Conservation (phyloP, 225 moss, liverwort and hornwort genomes). For the Sphagnum contortum region DNA sequence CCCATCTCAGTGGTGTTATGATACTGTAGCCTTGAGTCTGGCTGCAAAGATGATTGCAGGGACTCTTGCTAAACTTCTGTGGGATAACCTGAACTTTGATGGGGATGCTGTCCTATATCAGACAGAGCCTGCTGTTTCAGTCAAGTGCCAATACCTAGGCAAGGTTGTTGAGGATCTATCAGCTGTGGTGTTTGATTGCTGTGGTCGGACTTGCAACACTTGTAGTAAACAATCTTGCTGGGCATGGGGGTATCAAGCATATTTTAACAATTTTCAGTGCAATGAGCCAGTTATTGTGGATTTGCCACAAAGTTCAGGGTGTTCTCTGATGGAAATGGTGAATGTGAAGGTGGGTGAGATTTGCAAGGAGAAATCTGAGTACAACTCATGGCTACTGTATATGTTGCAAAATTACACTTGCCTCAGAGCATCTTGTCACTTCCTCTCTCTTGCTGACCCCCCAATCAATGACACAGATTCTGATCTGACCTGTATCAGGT, state of each 20-base stretch:
- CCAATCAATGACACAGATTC: conserved; percentile 68
- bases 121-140: conserved; percentile 46
- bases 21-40: conserved; percentile 53
- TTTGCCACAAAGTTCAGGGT: conserved; percentile 54
- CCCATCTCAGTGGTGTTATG: conserved; percentile 84
- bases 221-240: conserved; percentile 74
- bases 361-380: conserved; percentile 59
- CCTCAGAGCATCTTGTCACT: conserved; percentile 91
- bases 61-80: conserved; percentile 69
- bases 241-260: conserved; percentile 75
- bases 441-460: conserved; percentile 64
- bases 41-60: conserved; percentile 82
- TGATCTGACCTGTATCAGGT: conserved; percentile 73
- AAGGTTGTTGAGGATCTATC: conserved; percentile 85
- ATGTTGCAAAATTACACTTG: conserved; percentile 65
- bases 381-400: conserved; percentile 76
- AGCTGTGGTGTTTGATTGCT: conserved; percentile 75
- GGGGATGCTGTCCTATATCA: conserved; percentile 45
- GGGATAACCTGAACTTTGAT: conserved; percentile 69
- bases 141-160: conserved; percentile 81
- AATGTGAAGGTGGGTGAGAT: conserved; percentile 56
- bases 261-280: conserved; percentile 67
- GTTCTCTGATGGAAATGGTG: conserved; percentile 91
- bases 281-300: conserved; percentile 85
- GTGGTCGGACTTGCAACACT: conserved; percentile 78